phyloP scores from a whole-genome alignment of 371 early-diverging fungal species.

The Syncephalis plumigaleata region DNA sequence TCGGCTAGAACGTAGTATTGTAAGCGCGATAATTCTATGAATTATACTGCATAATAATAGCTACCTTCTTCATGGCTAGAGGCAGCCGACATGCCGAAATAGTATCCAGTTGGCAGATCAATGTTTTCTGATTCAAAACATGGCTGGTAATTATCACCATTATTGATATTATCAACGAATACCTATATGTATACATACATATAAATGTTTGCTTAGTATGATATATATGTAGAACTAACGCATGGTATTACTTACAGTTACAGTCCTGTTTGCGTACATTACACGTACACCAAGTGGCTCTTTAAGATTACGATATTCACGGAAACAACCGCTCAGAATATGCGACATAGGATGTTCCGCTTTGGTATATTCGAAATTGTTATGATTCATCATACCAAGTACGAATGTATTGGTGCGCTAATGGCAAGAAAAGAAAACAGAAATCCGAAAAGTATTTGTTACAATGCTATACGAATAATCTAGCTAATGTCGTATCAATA shows the following conservation, averaged over 20 bases:
- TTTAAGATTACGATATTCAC: slow-evolving; percentile 52
- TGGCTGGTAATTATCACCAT: slow-evolving; percentile 31
- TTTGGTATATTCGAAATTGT: slow-evolving; percentile 22
- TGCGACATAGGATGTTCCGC: slow-evolving; percentile 19
- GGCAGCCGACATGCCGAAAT: slow-evolving; percentile 59
- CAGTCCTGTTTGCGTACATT: slow-evolving; percentile 32
- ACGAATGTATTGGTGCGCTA: slow-evolving; percentile 30
- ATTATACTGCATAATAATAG: not conserved
- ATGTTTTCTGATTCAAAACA: slow-evolving; percentile 42
- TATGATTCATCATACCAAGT: slow-evolving; percentile 54
- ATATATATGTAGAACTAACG: not conserved
- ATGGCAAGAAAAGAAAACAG: no score
- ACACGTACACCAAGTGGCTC: slow-evolving; percentile 37
- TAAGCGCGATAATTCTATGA: not conserved
- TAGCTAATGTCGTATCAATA: not conserved
- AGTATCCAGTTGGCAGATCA: slow-evolving; percentile 49
- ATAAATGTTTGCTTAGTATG: not conserved
- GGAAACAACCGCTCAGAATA: slow-evolving; percentile 42
- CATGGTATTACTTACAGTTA: slow-evolving; percentile 24
- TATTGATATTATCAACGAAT: slow-evolving; percentile 35
- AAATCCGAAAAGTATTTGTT: not conserved
- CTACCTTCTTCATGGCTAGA: slow-evolving; percentile 5
- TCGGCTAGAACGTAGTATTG: slow-evolving; percentile 17
- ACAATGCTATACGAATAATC: not conserved
- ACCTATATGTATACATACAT: slow-evolving; percentile 18